Base-by-base conservation (phyloP, 2,329 filamentous ascomycete species). In the Talaromyces albobiverticillius region DNA sequence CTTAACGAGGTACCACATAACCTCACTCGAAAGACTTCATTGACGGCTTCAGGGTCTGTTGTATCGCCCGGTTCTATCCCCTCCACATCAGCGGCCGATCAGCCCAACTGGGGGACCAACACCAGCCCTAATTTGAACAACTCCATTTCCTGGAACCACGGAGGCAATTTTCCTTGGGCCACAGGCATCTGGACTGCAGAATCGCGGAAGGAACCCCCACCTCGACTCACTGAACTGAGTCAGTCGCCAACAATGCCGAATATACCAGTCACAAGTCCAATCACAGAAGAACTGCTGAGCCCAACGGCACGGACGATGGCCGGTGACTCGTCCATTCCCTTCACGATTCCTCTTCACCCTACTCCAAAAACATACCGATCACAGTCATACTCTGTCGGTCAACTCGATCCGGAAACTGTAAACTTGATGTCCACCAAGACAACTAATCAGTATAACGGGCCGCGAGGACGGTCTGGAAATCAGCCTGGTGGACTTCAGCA, bases 341-440 rank as follows among this genome's bases (percentile, higher is more conserved):
- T 95, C 64, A 82, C 89, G 6, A 95, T 95, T 61, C 91, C 91
- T 3, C 79, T 95, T 18, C 89, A 95, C 59, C 91, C 93, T 1
- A 94, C 90, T 0, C 89, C 89, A 1, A 97, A 97, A 71, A 91
- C 90, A 1, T 94, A 95, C 64, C 86, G 94, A 41, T 99, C 94
- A 5, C 90, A 96, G 71, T 97, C 94, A 4, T 97, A 97, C 71
- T 97, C 93, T 0, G 93, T 95, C 46, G 92, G 92, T 4, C 92
- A 96, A 68, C 78, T 91, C 57, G 91, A 96, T 51, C 82, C 86
- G 1, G 89, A 93, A 55, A 65, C 67, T 20, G 51, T 70, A 14
- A 65, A 60, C 22, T 53, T 71, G 18, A 62, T 69, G 54, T 63
- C 68, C n/a, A 68, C 62, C 40, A 71, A 68, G 54, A 59, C 66